These are phyloP conservation scores for Blepharisma japonicum DNA, from an alignment of 73 alveolate species.

Conservation along the genomic window DNA sequence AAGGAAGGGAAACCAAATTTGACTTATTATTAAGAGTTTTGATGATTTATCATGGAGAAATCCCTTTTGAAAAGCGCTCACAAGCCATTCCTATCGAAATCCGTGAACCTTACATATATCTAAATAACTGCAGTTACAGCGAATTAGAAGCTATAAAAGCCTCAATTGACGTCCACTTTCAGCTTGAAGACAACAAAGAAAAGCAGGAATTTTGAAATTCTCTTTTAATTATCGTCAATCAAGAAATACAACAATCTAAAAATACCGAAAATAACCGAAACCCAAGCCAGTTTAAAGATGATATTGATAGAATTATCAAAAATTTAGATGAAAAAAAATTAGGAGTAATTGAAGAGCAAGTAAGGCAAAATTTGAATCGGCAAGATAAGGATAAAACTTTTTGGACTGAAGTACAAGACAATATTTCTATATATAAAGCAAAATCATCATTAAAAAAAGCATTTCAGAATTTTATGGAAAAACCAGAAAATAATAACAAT, in stretches of 20 bases:
- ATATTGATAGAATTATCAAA: neutral
- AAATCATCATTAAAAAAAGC: neutral
- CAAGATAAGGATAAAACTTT: neutral
- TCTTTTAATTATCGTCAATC: neutral
- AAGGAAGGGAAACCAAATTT: conserved; percentile 47
- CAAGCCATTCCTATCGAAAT: conserved; percentile 20
- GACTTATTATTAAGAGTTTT: conserved; percentile 44
- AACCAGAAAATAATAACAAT: neutral
- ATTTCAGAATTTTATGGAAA: neutral
- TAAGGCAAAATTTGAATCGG: neutral
- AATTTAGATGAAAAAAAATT: neutral
- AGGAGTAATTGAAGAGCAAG: neutral
- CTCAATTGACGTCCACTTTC: neutral
- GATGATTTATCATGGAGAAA: conserved; percentile 42
- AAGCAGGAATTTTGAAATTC: neutral
- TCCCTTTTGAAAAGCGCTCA: conserved; percentile 33
- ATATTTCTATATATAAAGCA: neutral
- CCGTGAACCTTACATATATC: neutral
- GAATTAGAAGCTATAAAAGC: conserved; percentile 20
- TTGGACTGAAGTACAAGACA: conserved; percentile 20
- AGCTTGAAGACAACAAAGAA: conserved; percentile 24
- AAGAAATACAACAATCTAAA: neutral
- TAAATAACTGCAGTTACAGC: neutral
- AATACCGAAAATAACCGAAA: too few species aligned
- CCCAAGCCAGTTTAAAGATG: neutral